Base-by-base conservation (phyloP, 352 stramenopile species). In the Phytophthora litchii region DNA sequence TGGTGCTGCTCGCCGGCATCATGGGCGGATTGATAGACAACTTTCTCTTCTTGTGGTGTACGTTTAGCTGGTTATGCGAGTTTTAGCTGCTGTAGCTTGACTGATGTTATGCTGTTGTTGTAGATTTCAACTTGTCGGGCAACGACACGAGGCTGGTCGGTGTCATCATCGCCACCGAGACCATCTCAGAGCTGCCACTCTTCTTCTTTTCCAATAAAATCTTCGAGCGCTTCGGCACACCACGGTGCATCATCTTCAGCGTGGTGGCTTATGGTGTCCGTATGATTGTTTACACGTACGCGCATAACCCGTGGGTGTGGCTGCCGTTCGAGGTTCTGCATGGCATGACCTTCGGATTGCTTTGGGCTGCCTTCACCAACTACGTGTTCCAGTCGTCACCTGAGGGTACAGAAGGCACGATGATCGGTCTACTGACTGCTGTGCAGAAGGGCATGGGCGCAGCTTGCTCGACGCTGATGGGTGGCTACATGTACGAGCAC, bases 131-230 rank as follows among this genome's bases (percentile, higher is more conserved):
- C 58, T 66, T 92, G 58, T 76, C 76, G 37, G 70, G 70, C 53
- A 79, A 87, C 65, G 71, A 86, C 53, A 58, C 80, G 27, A 74
- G 76, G 34, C 65, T 92, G 20, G 69, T 92, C 5, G 83, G 83
- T 29, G 76, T 83, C 54, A 82, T 87, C 48, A 89, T 92, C 55
- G 74, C 67, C 25, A 65, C 75, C 27, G 76, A 92, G 53, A 92
- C 83, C 38, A 70, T 79, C 37, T 90, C 80, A 32, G 83, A 92
- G 52, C 66, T 90, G 49, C 83, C 83, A 16, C 69, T 86, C 21
- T 92, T 92, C 64, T 92, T 90, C 70, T 73, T 78, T 62, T 80
- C 80, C 45, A 82, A 92, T 60, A 50, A 72, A 29, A 88, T 90
- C 55, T 81, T 92, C 61, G 67, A 79, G 36, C 72, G 64, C 23